Evolutionary conservation across 2,329 filamentous ascomycete species (phyloP), one percentile per base, ranked within the genome.

Genomic region (Trichothecium sympodiale): DNA sequence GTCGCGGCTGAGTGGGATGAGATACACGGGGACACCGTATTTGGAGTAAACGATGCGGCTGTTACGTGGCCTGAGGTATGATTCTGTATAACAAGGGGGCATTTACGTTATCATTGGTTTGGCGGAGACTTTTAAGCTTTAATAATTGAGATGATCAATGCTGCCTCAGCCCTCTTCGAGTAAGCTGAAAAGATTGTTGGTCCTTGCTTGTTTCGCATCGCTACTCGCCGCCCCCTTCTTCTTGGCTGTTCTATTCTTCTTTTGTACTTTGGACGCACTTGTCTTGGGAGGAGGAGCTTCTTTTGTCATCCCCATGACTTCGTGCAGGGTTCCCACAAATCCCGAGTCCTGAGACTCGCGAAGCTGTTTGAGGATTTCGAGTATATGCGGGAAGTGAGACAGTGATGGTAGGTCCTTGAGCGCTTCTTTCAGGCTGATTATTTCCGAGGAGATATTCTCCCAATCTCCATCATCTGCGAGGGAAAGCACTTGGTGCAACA

Each of bases 381-480:
- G 15, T 17, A 33, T 29, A 8, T 28, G 35, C 15, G 75, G 65
- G 2, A 82, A 48, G 1, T 77, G 81, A 47, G 82, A 83, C 5
- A 74, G 53, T 1, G 67, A 61, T 4, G 71, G 72, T 36, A 80
- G 72, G 20, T 25, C 10, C 6, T 25, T 6, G 5, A 30, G 13
- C 9, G 33, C 20, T 4, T 30, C 30, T 16, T 5, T 29, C 3
- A 33, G n/a, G 4, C 16, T 16, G 5, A n/a, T 32, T 25, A 12
- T 16, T n/a, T 44, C 38, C n/a, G 43, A 38, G 17, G 39, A 33
- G 12, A 38, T 17, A 5, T 26, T 38, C 16, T 31, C 27, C 28
- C 25, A 23, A 6, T 34, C 29, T 18, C 37, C 33, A 4, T 38
- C 17, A 2, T 39, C 17, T 5, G 35, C 37, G 14, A 50, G 32